Evolutionary conservation across 208 protist genomes (phyloP), one percentile per base, ranked within the genome.

Genomic region (Leishmania mexicana): DNA sequence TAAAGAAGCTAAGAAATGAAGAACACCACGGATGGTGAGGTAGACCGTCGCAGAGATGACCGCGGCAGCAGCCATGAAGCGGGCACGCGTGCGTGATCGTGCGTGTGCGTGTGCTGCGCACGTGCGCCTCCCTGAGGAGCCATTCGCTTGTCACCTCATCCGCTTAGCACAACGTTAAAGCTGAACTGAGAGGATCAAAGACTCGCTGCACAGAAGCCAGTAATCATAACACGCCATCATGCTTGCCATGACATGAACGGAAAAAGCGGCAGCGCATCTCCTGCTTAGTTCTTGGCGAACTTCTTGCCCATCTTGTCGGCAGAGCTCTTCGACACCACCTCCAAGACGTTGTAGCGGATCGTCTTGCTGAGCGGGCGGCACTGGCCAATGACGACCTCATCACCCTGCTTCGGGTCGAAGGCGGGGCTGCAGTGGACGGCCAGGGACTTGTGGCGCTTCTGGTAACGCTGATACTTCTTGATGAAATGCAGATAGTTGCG

Each of bases 401-500:
- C 99, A 89, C 99, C 99, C 72, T 97, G 96, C 88, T 99, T 98
- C 47, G 99, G 92, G 87, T 98, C 96, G 94, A 99, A 99, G 89
- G 90, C 91, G 24, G 99, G 99, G 75, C 98, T 99, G 92, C 94
- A 94, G 97, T 99, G 99, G 75, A 99, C 99, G 51, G 99, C 89
- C 54, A 99, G 93, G 85, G 99, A 99, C 81, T 96, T 99, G 97
- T 99, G 99, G 85, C 99, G 97, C 98, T 99, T 99, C 96, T 99
- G 99, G 94, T 99, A 99, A 90, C 99, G 96, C 94, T 99, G 99
- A 97, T 99, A 99, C 96, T 99, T 99, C 84, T 95, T 95, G 92
- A 99, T 97, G 96, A 99, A 99, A 95, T 99, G 99, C 75, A 99
- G 98, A 94, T 99, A 99, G 92, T 99, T 99, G 88, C 99, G 97